These are phyloP conservation scores for Dothiorella sarmentorum DNA, from an alignment of 2,329 filamentous ascomycete genomes.

Conservation along the genomic window DNA sequence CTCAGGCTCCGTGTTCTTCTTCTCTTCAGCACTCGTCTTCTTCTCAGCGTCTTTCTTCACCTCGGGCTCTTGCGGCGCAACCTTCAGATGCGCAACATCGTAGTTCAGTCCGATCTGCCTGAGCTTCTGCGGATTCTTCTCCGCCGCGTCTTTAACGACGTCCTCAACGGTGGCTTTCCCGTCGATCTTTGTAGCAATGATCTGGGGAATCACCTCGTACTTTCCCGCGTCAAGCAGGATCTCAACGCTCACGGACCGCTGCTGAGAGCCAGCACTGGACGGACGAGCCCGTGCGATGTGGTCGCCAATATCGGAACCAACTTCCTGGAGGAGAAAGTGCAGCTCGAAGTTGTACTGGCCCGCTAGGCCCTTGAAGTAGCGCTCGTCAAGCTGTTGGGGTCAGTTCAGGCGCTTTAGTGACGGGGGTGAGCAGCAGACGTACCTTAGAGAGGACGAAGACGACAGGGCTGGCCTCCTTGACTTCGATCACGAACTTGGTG, in stretches of 20 bases:
- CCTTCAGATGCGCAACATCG: conserved; percentile 67
- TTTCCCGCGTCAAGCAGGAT: conserved; percentile 69
- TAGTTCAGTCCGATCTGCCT: conserved; percentile 66
- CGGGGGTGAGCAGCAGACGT: conserved; percentile 14
- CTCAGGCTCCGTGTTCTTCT: background rate
- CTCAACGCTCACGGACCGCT: conserved; percentile 72
- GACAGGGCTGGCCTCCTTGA: background rate
- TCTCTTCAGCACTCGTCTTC: background rate
- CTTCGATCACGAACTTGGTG: conserved; percentile 15
- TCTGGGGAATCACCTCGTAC: conserved; percentile 72
- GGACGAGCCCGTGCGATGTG: conserved; percentile 50
- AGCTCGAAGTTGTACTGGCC: conserved; percentile 57
- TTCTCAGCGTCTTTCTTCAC: conserved; percentile 33
- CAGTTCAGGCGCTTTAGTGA: background rate
- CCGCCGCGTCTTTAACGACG: conserved; percentile 62
- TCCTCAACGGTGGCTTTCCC: conserved; percentile 60
- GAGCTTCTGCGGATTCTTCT: conserved; percentile 67
- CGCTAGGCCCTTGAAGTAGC: conserved; percentile 44
- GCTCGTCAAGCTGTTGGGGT: background rate
- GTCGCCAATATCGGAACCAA: conserved; percentile 52
- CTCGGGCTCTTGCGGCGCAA: conserved; percentile 52
- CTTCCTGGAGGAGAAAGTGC: conserved; percentile 58
- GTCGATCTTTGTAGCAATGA: conserved; percentile 60
- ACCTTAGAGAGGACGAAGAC: conserved; percentile 15
- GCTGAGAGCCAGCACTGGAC: conserved; percentile 49